Percentiles rank a stretch among this genome's conserved stretches.
These are phyloP conservation scores for Lasiosphaeris hirsuta DNA, from an alignment of 495 filamentous ascomycete species.

Conservation along the genomic window DNA sequence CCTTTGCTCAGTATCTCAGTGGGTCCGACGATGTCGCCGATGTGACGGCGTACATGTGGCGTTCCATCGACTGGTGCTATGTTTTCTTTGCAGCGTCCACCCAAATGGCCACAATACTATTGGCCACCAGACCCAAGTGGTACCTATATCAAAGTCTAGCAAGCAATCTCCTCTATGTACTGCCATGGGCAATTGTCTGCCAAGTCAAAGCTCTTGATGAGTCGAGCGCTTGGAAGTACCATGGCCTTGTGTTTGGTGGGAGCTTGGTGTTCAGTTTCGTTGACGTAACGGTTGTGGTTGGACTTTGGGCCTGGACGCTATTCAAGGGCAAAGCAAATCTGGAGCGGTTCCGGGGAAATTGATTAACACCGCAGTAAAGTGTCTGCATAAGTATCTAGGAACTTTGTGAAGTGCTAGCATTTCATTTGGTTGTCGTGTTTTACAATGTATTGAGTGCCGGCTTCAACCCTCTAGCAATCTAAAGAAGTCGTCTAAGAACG, in stretches of 20 bases:
- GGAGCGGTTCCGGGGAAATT: neutral
- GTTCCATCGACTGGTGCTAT: constrained; percentile 70
- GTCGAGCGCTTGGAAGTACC: constrained; percentile 63
- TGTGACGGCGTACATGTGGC: constrained; percentile 69
- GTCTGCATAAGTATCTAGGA: too few species aligned
- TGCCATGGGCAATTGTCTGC: constrained; percentile 70
- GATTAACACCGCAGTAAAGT: too few species aligned
- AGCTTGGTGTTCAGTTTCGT: constrained; percentile 65
- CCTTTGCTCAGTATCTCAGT: constrained; percentile 61
- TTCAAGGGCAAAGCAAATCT: constrained; percentile 41
- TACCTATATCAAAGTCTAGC: constrained; percentile 63
- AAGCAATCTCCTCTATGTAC: constrained; percentile 63
- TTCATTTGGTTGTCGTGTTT: too few species aligned
- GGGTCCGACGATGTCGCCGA: constrained; percentile 51
- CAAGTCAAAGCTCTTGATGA: constrained; percentile 44
- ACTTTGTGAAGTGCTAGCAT: too few species aligned
- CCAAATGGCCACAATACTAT: constrained; percentile 62
- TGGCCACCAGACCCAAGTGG: constrained; percentile 64
- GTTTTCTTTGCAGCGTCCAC: constrained; percentile 66
- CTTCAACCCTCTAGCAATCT: too few species aligned
- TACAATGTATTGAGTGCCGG: too few species aligned
- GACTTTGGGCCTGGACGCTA: constrained; percentile 55
- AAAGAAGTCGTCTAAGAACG: too few species aligned
- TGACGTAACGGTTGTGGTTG: constrained; percentile 48
- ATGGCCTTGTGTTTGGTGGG: constrained; percentile 67